Percentiles rank a stretch among this genome's conserved stretches.
These are phyloP conservation scores for Gonapodya prolifera DNA, from an alignment of 192 early-diverging fungal genomes.

Conservation along the genomic window DNA sequence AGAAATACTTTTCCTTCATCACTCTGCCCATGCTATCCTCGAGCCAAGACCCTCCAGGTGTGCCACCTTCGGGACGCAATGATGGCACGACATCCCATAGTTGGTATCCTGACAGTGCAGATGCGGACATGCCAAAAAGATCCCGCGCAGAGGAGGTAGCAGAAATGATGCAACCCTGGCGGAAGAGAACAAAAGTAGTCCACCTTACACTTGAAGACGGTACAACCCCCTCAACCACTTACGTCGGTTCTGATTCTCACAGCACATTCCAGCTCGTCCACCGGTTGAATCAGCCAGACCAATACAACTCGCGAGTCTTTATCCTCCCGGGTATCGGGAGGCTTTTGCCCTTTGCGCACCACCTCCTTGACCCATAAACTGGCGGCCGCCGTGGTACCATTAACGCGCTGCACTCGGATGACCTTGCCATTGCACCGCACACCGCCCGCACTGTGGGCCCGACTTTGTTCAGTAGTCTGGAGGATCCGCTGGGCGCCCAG, in stretches of 20 bases:
- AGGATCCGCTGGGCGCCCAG: background rate
- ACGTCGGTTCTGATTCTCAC: background rate
- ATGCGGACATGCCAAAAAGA: background rate
- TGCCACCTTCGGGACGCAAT: background rate
- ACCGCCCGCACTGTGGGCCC: no score
- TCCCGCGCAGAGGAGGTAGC: background rate
- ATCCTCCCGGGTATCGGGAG: background rate
- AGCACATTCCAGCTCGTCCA: background rate
- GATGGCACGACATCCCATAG: background rate
- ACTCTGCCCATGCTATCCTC: no score
- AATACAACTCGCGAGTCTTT: background rate
- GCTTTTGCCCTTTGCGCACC: background rate
- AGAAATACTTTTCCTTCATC: background rate
- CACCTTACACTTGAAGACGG: background rate
- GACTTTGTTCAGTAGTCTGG: background rate
- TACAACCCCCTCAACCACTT: background rate
- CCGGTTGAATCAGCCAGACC: background rate
- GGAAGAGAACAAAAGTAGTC: background rate
- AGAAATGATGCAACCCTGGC: background rate
- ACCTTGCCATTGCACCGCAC: background rate
- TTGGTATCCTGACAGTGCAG: background rate
- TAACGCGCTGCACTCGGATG: conserved; percentile 28
- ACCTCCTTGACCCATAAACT: conserved; percentile 46
- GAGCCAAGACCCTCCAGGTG: no score
- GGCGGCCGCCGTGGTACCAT: conserved; percentile 36